A percentile compares a stretch with the other conserved stretches of the same genome.
Evolutionary conservation across 805 yeast species (phyloP).

Genomic region (Wickerhamia fluorescens): DNA sequence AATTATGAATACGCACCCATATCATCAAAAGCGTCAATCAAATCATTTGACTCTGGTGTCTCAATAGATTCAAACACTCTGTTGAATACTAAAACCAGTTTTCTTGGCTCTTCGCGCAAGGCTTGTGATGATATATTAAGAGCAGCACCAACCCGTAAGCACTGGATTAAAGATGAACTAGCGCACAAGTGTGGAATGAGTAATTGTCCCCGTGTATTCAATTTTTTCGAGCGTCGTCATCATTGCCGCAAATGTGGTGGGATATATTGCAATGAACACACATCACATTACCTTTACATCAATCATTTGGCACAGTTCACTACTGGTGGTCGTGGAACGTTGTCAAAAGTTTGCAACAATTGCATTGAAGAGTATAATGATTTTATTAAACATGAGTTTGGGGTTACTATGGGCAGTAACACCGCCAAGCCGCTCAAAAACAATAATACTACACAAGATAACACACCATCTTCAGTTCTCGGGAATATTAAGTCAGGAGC

Average conservation of each 20-base stretch:
- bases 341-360: conserved; percentile 62
- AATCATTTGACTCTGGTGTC: conserved; percentile 25
- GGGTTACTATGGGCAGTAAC: conserved; percentile 15
- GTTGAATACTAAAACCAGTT: conserved; percentile 15
- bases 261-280: conserved; percentile 66
- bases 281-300: conserved; percentile 48
- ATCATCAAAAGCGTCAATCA: conserved; percentile 17
- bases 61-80: conserved; percentile 19
- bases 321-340: conserved; percentile 59
- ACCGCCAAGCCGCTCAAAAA: conserved; percentile 1
- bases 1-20: no score
- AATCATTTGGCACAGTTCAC: conserved; percentile 55
- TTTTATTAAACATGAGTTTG: conserved; percentile 37
- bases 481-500: no score
- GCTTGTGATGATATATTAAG: conserved; percentile 22
- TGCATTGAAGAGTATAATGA: conserved; percentile 59
- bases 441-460: no score
- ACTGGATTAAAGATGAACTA: conserved; percentile 67
- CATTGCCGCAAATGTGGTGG: conserved; percentile 86
- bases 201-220: conserved; percentile 57
- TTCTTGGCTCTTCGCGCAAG: conserved; percentile 14
- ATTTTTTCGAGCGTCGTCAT: conserved; percentile 72
- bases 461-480: no score
- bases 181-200: conserved; percentile 53
- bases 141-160: conserved; percentile 48